Base-by-base conservation (phyloP, 2,329 filamentous ascomycete species). In the Dryadomyces quercus-mongolicae region DNA sequence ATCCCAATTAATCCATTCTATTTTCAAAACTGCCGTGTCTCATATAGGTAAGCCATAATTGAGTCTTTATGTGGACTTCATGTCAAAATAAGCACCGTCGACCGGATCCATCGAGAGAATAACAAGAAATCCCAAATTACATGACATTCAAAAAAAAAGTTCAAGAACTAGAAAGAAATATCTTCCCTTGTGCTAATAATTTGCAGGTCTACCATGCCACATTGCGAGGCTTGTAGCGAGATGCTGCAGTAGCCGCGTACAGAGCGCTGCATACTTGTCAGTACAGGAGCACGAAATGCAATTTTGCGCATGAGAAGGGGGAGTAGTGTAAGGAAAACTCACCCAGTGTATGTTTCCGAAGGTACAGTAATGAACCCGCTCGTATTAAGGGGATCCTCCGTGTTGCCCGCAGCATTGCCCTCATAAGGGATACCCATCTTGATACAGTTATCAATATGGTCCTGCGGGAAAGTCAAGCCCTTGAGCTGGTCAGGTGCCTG, bases 391-490 rank as follows among this genome's bases (percentile, higher is more conserved):
- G 73, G 64, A 55, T 86, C 66, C 1, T 66, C 60, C 0, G 76
- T 80, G 57, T 85, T 85, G 0, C 80, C 85, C 0, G 80, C 85
- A 0, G 85, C 85, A 60, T 89, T 88, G 0, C 85, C 85, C 12
- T 63, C 60, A 1, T 68, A 74, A 1, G 78, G 75, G 1, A 76
- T 71, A 16, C 69, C 70, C 21, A 67, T 67, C 5, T 68, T 73
- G 15, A 69, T 65, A 61, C 75, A 77, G 40, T 66, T 66, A 21
- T 68, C 69, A 59, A 75, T 69, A 61, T 86, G 81, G 56, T 83
- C 74, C 31, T 74, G 64, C 0, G 83, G 83, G 47, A 88, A 78
- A 1, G 67, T 69, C 51, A 78, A 64, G 2, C 67, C 68, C 53
- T 74, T 65, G 58, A 88, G 81, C 13, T 81, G 64, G 53, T 79